Evolutionary conservation across 2,329 filamentous ascomycete species (phyloP).

Genomic region (Apiospora hydei): DNA sequence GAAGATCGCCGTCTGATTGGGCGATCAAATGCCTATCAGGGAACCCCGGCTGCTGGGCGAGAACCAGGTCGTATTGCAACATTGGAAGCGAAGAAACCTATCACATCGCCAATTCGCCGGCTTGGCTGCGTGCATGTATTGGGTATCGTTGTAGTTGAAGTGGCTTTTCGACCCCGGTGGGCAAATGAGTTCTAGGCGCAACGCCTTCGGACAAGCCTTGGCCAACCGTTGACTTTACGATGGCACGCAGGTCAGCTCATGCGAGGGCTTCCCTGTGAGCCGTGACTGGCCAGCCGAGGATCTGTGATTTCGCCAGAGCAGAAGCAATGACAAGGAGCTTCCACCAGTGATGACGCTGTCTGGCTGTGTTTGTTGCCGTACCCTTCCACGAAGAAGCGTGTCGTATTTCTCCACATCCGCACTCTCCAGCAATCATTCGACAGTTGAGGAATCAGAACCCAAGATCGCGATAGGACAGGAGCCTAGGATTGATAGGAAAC

Average conservation of each 20-base stretch:
- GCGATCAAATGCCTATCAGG: slow-evolving; percentile 1
- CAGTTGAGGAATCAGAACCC: neutral
- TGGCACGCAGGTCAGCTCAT: slow-evolving; percentile 6
- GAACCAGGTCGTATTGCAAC: slow-evolving; percentile 4
- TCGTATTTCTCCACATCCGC: neutral
- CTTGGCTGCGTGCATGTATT: neutral
- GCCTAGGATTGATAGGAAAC: neutral
- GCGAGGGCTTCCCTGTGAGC: neutral
- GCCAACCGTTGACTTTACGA: neutral
- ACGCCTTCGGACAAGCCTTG: slow-evolving; percentile 4
- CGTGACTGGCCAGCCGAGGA: neutral
- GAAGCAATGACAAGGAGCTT: neutral
- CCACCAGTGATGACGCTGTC: neutral
- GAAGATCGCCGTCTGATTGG: neutral
- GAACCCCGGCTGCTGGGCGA: slow-evolving; percentile 1
- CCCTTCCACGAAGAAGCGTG: neutral
- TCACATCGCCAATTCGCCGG: slow-evolving; percentile 1
- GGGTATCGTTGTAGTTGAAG: neutral
- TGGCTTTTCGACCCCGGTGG: neutral
- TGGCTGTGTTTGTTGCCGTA: neutral
- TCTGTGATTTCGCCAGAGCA: neutral
- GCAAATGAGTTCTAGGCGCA: neutral
- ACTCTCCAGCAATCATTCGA: neutral
- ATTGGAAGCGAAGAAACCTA: slow-evolving; percentile 1
- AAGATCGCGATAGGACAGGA: neutral